Evolutionary conservation across 495 filamentous ascomycete species (phyloP), one percentile per base, ranked within the genome.

Genomic region (Xylaria curta): DNA sequence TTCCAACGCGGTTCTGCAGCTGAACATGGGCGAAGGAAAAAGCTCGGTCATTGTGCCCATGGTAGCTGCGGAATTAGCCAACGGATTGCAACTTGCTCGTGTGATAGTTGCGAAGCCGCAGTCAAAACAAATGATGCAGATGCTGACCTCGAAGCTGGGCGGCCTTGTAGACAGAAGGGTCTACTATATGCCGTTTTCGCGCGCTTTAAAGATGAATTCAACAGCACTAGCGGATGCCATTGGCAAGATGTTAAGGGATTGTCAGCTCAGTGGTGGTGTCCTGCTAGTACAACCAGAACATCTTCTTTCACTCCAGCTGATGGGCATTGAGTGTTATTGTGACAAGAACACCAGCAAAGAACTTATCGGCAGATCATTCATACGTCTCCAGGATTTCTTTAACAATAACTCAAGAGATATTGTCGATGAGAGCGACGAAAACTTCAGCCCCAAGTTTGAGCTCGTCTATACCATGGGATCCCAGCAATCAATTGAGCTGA

Each of bases 11-110:
- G 87, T 89, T 15, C 82, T 93, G 78, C 91, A 94, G 74, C 81
- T 94, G 65, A 93, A 92, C 73, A 93, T 93, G 91, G 91, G 91
- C 0, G 86, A 92, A 75, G 91, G 92, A 0, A 94, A 94, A 74
- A 90, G 90, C 0, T 90, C 89, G 0, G 87, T 92, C 1, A 92
- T 94, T 66, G 85, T 92, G 4, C 91, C 91, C 0, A 87, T 90
- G 51, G 86, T 91, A 9, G 85, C 89, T 6, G 83, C 84, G 0
- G 78, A 80, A 3, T 75, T 93, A 19, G 90, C 89, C 0, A 78
- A 93, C 73, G 81, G 82, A 0, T 70, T 72, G 0, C 82, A 78
- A 21, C 80, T 93, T 0, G 84, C 87, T 0, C 79, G 90, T 15
- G 83, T 93, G 0, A 74, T 93, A 6, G 91, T 93, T 10, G 83